Conservation (phyloP, 768 basidiomycete genomes). For the Pulveroboletus sp. region DNA sequence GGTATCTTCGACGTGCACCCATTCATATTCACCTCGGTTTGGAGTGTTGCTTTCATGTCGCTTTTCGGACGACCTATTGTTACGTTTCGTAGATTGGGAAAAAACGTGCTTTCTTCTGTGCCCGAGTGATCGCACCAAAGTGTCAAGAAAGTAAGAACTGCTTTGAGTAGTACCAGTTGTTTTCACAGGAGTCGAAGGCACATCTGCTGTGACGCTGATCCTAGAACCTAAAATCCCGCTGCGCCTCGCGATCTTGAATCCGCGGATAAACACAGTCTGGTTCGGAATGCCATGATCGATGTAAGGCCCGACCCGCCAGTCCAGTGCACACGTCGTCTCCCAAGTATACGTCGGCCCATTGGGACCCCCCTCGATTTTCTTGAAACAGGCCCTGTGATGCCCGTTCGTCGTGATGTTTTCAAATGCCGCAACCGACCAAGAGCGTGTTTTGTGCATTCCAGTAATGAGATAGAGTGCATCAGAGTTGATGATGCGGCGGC, state of each 20-base stretch:
- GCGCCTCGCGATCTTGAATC: conserved; percentile 14
- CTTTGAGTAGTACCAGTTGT: no score
- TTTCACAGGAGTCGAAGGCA: no score
- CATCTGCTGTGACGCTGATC: no score
- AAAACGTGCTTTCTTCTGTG: no score
- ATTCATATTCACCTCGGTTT: no score
- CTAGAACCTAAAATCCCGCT: no score
- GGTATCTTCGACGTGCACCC: no score
- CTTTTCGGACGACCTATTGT: no score
- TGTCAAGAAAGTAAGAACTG: no score
- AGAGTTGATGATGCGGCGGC: conserved; percentile 14
- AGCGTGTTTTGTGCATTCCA: conserved; percentile 1
- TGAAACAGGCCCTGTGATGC: conserved; percentile 3
- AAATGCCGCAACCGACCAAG: conserved; percentile 30
- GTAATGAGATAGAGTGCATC: conserved; percentile 31
- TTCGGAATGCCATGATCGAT: conserved; percentile 3
- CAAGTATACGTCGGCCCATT: conserved; percentile 6
- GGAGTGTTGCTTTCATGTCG: no score
- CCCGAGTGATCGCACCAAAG: no score
- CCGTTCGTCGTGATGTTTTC: not conserved
- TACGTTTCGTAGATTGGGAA: no score
- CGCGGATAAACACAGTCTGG: conserved; percentile 23
- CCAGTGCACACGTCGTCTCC: conserved; percentile 1
- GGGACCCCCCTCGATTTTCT: not conserved
- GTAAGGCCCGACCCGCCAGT: conserved; percentile 2